Conservation (phyloP, 352 stramenopile species). For the Discostella stelligera region DNA sequence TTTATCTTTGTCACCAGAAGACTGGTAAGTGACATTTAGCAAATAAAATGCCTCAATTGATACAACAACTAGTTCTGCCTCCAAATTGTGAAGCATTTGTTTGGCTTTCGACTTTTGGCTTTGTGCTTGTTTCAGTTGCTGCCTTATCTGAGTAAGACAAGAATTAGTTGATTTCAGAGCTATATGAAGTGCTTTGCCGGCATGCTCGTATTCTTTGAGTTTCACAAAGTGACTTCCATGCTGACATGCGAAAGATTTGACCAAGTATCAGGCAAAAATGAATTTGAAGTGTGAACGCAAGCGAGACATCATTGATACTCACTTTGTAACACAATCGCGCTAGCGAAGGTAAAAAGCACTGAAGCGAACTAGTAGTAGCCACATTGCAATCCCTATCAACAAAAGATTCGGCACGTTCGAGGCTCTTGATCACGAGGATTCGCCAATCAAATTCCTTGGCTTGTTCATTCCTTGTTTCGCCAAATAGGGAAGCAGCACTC, state of each 20-base stretch:
- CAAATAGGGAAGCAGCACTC: constrained; percentile 40
- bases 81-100: constrained; percentile 45
- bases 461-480: neutral
- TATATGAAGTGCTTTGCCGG: constrained; percentile 34
- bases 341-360: constrained; percentile 38
- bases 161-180: constrained; percentile 37
- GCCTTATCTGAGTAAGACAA: constrained; percentile 34
- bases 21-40: constrained; percentile 30
- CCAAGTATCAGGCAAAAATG: neutral
- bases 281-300: neutral
- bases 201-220: constrained; percentile 23
- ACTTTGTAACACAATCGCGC: constrained; percentile 53
- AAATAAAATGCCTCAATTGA: constrained; percentile 50
- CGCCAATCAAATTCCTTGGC: constrained; percentile 25
- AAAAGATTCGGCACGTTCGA: constrained; percentile 30
- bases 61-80: constrained; percentile 42
- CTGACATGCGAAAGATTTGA: neutral
- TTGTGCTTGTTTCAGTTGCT: constrained; percentile 6
- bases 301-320: neutral
- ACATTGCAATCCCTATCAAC: constrained; percentile 35
- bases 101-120: constrained; percentile 20
- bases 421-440: constrained; percentile 53
- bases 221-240: constrained; percentile 44
- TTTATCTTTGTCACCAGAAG: constrained; percentile 26
- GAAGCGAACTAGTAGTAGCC: constrained; percentile 4